Percentiles rank a stretch among this genome's conserved stretches.
Evolutionary conservation across 2,329 filamentous ascomycete species (phyloP).

Genomic region (Claviceps sp.): DNA sequence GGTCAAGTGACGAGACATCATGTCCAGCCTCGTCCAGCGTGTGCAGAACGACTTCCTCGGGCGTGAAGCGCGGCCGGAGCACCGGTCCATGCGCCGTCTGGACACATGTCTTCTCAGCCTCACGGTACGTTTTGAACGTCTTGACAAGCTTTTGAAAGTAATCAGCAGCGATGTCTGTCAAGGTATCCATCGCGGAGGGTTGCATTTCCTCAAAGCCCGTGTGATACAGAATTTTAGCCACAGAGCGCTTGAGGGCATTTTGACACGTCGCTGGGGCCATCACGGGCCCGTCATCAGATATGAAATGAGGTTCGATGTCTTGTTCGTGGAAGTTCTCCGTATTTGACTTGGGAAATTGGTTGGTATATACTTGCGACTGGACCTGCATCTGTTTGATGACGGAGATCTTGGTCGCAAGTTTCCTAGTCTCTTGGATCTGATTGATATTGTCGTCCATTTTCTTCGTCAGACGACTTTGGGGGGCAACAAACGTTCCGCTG

Average conservation of each 20-base stretch:
- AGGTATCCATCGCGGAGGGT: conserved; percentile 78
- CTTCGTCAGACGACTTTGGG: conserved; percentile 57
- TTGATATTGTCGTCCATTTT: conserved; percentile 84
- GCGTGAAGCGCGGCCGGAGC: conserved; percentile 55
- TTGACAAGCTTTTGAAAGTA: conserved; percentile 77
- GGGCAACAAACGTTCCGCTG: conserved; percentile 59
- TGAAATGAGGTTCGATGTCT: conserved; percentile 79
- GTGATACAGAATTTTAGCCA: conserved; percentile 91
- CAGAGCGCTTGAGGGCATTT: conserved; percentile 74
- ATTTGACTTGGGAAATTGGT: conserved; percentile 95
- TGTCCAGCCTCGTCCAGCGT: conserved; percentile 73
- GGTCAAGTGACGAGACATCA: conserved; percentile 68
- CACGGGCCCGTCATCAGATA: conserved; percentile 76
- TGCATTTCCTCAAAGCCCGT: conserved; percentile 95
- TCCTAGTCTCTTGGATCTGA: conserved; percentile 93
- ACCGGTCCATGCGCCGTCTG: conserved; percentile 27
- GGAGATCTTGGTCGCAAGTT: conserved; percentile 88
- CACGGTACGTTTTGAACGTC: conserved; percentile 70
- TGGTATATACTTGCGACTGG: conserved; percentile 93
- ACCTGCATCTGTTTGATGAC: conserved; percentile 99
- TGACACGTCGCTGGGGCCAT: conserved; percentile 75
- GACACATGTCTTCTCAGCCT: conserved; percentile 62
- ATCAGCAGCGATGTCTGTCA: conserved; percentile 78
- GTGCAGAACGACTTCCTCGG: conserved; percentile 79
- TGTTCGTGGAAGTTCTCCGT: conserved; percentile 76